These are phyloP conservation scores for Mayamaea pseudoterrestris DNA, from an alignment of 108 stramenopile genomes.

Conservation along the genomic window DNA sequence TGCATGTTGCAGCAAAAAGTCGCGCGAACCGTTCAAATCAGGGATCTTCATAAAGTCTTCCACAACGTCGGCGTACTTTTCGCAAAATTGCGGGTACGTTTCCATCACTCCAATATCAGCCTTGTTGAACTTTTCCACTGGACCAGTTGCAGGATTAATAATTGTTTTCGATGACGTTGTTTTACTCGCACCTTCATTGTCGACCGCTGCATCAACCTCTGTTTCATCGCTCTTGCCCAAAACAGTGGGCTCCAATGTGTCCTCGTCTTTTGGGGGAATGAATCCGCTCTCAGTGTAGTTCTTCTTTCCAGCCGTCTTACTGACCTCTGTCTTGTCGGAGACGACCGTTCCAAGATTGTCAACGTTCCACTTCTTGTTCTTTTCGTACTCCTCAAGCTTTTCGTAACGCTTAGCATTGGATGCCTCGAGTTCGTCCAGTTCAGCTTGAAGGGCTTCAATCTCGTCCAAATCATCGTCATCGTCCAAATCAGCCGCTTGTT, in stretches of 20 bases:
- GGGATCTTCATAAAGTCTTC: conserved; percentile 82
- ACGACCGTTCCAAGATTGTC: conserved; percentile 93
- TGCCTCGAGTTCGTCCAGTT: conserved; percentile 60
- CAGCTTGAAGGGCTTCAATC: conserved; percentile 61
- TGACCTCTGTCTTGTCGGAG: conserved; percentile 90
- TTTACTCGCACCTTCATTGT: conserved; percentile 8
- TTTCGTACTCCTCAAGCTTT: conserved; percentile 85
- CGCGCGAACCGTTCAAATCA: conserved; percentile 72
- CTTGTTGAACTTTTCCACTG: conserved; percentile 13
- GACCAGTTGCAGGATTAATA: conserved; percentile 4
- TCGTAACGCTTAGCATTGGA: conserved; percentile 43
- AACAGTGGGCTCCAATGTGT: conserved; percentile 25
- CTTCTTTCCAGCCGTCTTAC: conserved; percentile 48
- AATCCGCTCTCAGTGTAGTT: conserved; percentile 64
- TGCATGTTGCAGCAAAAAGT: conserved; percentile 80
- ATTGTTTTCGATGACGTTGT: background rate
- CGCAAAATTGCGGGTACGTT: conserved; percentile 87
- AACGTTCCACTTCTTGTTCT: conserved; percentile 95
- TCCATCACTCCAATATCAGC: conserved; percentile 45
- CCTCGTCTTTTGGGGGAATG: conserved; percentile 40
- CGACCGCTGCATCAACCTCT: background rate
- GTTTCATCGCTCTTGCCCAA: conserved; percentile 1
- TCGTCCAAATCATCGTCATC: conserved; percentile 84
- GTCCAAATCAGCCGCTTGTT: conserved; percentile 26
- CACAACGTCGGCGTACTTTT: conserved; percentile 78